These are phyloP conservation scores for Apiotrichum gamsii DNA, from an alignment of 1,284 basidiomycete species.

Conservation along the genomic window DNA sequence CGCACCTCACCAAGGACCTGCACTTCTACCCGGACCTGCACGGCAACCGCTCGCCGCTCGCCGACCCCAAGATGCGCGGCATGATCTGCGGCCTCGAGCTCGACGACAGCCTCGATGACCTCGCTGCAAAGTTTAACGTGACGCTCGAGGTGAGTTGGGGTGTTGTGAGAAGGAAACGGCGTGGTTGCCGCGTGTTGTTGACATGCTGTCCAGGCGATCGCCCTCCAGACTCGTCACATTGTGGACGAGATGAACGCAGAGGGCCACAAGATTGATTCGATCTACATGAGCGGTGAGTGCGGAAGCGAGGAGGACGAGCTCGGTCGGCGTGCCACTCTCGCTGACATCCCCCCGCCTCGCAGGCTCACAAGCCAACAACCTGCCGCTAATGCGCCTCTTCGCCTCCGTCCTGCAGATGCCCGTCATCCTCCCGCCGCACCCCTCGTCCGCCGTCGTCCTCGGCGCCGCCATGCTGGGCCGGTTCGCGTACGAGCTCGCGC, in stretches of 20 bases:
- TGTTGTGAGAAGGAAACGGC: too few species aligned
- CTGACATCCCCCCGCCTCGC: neutral
- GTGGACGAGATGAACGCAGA: constrained; percentile 81
- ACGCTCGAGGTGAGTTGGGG: constrained; percentile 69
- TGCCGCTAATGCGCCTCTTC: constrained; percentile 74
- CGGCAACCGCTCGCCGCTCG: constrained; percentile 94
- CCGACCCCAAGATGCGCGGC: constrained; percentile 87
- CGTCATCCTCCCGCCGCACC: constrained; percentile 72
- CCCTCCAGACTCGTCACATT: constrained; percentile 92
- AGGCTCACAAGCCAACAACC: constrained; percentile 85
- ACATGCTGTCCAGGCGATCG: constrained; percentile 62
- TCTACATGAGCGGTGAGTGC: constrained; percentile 67
- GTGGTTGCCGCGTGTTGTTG: too few species aligned
- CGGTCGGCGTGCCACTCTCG: too few species aligned
- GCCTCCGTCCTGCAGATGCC: constrained; percentile 79
- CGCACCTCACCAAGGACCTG: constrained; percentile 80
- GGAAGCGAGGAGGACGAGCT: too few species aligned
- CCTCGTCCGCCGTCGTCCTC: constrained; percentile 77
- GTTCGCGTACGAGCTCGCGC: constrained; percentile 65
- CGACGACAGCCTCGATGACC: constrained; percentile 68
- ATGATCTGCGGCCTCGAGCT: constrained; percentile 82
- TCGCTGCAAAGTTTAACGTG: constrained; percentile 84
- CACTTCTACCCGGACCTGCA: constrained; percentile 88
- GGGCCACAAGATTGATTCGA: constrained; percentile 75
- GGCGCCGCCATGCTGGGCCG: constrained; percentile 91